Base-by-base conservation (phyloP, 2,329 filamentous ascomycete species). In the Cytospora chrysosperma region DNA sequence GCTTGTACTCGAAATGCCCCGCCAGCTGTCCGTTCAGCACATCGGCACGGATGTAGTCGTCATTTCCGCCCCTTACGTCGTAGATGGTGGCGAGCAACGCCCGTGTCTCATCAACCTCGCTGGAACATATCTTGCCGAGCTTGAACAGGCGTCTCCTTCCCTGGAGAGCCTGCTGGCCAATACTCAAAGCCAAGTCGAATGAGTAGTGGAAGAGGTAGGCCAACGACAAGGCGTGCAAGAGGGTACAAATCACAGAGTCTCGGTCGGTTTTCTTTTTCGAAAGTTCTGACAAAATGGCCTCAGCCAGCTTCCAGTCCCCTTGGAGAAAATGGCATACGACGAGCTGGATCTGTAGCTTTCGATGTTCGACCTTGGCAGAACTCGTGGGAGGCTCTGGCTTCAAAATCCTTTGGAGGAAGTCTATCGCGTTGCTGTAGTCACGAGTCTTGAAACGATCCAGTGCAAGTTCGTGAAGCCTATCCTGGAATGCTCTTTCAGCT, bases 1-100 rank as follows among this genome's bases (percentile, higher is more conserved):
- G 59, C 7, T 62, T 34, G 26, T 64, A 64, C 8, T 53, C 4
- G 24, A 62, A 62, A 17, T 9, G 19, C 13, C n/a, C 21, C 4
- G 62, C 40, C 28, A 71, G 54, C 27, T 66, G 66, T n/a, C 67
- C 65, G 28, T 67, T 62, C 26, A 69, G 66, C 12, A 69, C 67
- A 49, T 71, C 69, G 5, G 69, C 71, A 15, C 65, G 65, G 30
- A 71, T 65, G 40, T 65, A 67, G 30, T 71, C 69, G 26, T 69
- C 70, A 21, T 47, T 4, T 1, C 40, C 40, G 5, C 40, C 40
- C 10, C 64, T 66, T 32, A 68, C 66, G 7, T 72, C 63, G 26
- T 67, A 69, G 8, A 72, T 71, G 7, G 62, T 70, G 12, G 67
- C 70, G 15, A 70, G 61, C 10, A 73, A 62, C 0, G 68, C 71